Evolutionary conservation across 164 flowering plant genomes (phyloP).

Genomic region (grape (Vitis vinifera)): ASM3070453v1 NC_081805.1:3628001-3628500

Average conservation of each 20-base stretch:
- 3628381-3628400: conserved; percentile 66
- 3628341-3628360: conserved; percentile 84
- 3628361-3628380: conserved; percentile 71
- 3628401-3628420: conserved; percentile 50
- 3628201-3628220: conserved; percentile 76
- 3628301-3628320: conserved; percentile 76
- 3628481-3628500: conserved; percentile 74
- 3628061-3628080: conserved; percentile 65
- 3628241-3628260: conserved; percentile 90
- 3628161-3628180: conserved; percentile 53
- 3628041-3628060: conserved; percentile 86
- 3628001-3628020: conserved; percentile 77
- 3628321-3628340: conserved; percentile 85
- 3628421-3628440: conserved; percentile 90
- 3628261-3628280: conserved; percentile 89
- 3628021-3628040: conserved; percentile 96
- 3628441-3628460: conserved; percentile 95
- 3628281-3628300: conserved; percentile 95
- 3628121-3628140: conserved; percentile 73
- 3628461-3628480: conserved; percentile 99
- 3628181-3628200: conserved; percentile 36
- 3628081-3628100: conserved; percentile 71
- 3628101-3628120: conserved; percentile 75
- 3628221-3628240: conserved; percentile 93
- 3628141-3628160: conserved; percentile 90